Evolutionary conservation across 441 rosid genomes (phyloP).

Genomic region (Viola pubescens): DNA sequence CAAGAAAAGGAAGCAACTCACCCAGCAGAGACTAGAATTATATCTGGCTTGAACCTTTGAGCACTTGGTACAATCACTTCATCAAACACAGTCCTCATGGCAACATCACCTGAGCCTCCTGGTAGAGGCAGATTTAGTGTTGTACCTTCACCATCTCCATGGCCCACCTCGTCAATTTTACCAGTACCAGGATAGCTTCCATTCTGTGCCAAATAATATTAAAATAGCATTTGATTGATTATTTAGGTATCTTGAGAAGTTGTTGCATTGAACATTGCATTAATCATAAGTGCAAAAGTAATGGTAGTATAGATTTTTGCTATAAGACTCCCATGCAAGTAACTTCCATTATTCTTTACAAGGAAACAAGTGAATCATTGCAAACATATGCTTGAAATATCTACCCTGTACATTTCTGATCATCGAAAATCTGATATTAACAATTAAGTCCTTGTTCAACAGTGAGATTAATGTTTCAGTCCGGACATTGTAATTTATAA

Average conservation of each 20-base stretch:
- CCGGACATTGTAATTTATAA: not conserved
- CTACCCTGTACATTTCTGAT: not conserved
- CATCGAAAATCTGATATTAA: not conserved
- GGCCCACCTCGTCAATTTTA: slow-evolving; percentile 65
- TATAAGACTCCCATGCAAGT: not conserved
- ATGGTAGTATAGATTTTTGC: not conserved
- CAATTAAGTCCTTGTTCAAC: not conserved
- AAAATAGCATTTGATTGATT: slow-evolving; percentile 8
- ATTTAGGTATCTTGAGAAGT: not conserved
- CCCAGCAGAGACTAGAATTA: slow-evolving; percentile 95
- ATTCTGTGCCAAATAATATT: slow-evolving; percentile 34
- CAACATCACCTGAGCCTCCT: slow-evolving; percentile 84
- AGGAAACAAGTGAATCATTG: not conserved
- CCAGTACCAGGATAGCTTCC: slow-evolving; percentile 98
- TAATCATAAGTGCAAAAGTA: not conserved
- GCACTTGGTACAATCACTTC: slow-evolving; percentile 87
- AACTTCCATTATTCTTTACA: not conserved
- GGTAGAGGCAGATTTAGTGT: slow-evolving; percentile 85
- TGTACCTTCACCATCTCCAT: slow-evolving; percentile 80
- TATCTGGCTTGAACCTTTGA: slow-evolving; percentile 84
- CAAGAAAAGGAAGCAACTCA: slow-evolving; percentile 25
- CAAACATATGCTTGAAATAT: not conserved
- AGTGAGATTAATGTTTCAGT: not conserved
- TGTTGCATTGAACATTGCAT: not conserved
- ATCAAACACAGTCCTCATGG: slow-evolving; percentile 78